Evolutionary conservation across 169 alveolate genomes (phyloP).

Genomic region (Cryptosporidium bovis): DNA sequence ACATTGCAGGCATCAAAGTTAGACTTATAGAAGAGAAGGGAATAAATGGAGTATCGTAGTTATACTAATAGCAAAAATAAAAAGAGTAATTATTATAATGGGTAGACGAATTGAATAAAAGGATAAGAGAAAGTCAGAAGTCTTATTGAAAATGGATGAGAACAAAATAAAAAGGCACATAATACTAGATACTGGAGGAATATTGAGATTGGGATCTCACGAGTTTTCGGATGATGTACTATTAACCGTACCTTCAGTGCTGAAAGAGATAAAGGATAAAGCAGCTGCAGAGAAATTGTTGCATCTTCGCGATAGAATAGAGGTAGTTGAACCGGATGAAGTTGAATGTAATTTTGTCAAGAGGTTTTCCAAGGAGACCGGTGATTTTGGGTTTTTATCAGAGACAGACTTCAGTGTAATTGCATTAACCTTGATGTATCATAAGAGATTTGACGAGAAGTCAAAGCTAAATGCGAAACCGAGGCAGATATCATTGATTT

Average conservation of each 20-base stretch:
- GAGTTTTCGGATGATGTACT: constrained; percentile 47
- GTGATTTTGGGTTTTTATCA: constrained; percentile 86
- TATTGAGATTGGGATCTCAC: constrained; percentile 33
- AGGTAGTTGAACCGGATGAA: constrained; percentile 80
- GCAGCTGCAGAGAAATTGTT: constrained; percentile 26
- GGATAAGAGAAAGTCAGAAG: too few species aligned
- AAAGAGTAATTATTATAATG: neutral
- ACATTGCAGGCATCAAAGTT: too few species aligned
- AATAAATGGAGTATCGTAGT: neutral
- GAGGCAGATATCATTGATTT: constrained; percentile 63
- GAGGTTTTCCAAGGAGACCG: constrained; percentile 87
- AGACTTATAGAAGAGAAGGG: too few species aligned
- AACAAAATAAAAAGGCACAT: constrained; percentile 19
- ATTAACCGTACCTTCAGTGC: constrained; percentile 60
- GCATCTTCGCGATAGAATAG: constrained; percentile 40
- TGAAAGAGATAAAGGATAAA: constrained; percentile 44
- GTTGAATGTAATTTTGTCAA: constrained; percentile 83
- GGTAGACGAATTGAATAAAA: neutral
- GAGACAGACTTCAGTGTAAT: constrained; percentile 86
- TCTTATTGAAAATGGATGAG: too few species aligned
- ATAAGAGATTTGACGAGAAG: constrained; percentile 83
- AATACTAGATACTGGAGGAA: constrained; percentile 66
- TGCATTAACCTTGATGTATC: constrained; percentile 86
- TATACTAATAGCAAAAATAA: neutral
- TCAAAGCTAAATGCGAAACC: constrained; percentile 78